Evolutionary conservation across 1,139 yeast genomes (phyloP), one percentile per base, ranked within the genome.

Genomic region (Yamadazyma dendronema): DNA sequence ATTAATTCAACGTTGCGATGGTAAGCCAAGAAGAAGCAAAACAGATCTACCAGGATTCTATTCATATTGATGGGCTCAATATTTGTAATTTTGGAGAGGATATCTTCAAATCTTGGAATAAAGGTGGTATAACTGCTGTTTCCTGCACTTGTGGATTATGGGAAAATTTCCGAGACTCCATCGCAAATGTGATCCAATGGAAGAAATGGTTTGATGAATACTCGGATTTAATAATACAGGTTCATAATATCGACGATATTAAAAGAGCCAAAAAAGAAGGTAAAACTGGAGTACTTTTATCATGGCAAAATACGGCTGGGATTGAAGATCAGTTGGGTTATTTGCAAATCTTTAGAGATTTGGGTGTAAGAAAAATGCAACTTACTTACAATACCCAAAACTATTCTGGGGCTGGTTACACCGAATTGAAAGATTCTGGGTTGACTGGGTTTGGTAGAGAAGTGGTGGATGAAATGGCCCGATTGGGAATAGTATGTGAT

Each of bases 401-500:
- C 28, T 44, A 44, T 24, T 44, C 48, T 2, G 48, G 48, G 13
- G 44, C 46, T 19, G 48, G 48, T 3, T 44, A 44, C 28, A 37
- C 43, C 7, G 77, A 77, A 2, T 56, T 61, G 29, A 61, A 60
- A 3, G 78, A 73, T 46, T 56, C 57, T 9, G 79, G 79, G 0
- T 54, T 74, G 34, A 60, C 74, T 6, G 57, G 55, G 0, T 68
- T 49, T 40, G 80, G 79, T 15, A 52, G 46, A 26, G 61, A 61
- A 31, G 67, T 72, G 40, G 53, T 67, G 16, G 50, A 41, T 34
- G 79, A 74, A 46, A 72, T 74, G 77, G 73, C 74, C 45, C 57
- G 79, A 38, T 42, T 74, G n/a, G 79, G 79, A 3, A 70, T 74
- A 69, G 63, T 74, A 53, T 76, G 74, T 24, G 81, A 75, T 47